Base-by-base conservation (phyloP, 257 asterid species). In the Apocynum venetum region DNA sequence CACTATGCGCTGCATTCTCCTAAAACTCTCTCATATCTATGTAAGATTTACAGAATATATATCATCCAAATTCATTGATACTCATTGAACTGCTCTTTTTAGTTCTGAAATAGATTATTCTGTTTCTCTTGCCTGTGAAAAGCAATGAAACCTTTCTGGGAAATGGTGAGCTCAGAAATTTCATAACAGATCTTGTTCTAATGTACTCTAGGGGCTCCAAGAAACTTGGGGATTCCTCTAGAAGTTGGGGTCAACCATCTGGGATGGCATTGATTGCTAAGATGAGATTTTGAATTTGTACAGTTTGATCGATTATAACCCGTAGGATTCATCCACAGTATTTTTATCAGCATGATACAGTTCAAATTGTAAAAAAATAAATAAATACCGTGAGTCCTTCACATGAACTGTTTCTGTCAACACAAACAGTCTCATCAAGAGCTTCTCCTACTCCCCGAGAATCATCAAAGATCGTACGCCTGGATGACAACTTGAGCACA, bases 401-500 rank as follows among this genome's bases (percentile, higher is more conserved):
- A 76, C 94, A 90, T 15, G 78, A 77, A 66, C 47, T 35, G 43
- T 61, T 35, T 31, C 77, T 76, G 6, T 72, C 65, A 4, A 82
- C 89, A 71, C 96, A 91, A 7, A 93, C 94, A 49, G 78, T 70
- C 86, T 93, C 98, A 66, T 87, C 86, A 36, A 93, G 96, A 65
- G 92, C 80, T 82, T 85, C 97, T 25, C 71, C 89, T 57, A 91
- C 93, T 35, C 98, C 98, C 77, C 85, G 83, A 59, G 77, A 51
- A 75, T 93, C 97, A 71, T 91, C 98, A 9, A 38, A 3, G 73
- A 88, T 31, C 71, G 88, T 84, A 77, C 98, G 92, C 89, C 98
- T 93, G 79, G 64, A 78, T 35, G 77, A 52, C 40, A 11, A 73
- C 53, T 63, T 1, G 67, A 8, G 49, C 1, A 46, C 47, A 67